phyloP scores from a whole-genome alignment of 768 basidiomycete genomes.

The Panaeolus papilionaceus region DNA sequence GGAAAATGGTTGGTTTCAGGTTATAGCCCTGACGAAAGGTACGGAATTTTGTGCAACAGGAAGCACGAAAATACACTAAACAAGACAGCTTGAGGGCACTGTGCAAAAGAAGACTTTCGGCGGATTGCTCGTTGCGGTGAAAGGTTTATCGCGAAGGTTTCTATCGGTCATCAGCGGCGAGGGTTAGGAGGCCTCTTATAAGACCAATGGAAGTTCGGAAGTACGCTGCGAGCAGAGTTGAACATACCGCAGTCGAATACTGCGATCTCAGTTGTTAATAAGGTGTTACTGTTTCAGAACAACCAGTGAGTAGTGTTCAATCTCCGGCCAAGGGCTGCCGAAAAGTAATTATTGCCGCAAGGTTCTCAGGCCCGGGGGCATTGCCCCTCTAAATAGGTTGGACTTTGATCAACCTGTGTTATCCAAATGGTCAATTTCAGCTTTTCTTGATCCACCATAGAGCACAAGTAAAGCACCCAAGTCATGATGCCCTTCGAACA shows the following conservation, averaged over 20 bases:
- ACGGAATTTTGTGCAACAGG: not conserved
- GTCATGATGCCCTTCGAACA: too few relatives aligned
- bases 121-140: constrained; percentile 8
- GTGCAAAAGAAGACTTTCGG: not conserved
- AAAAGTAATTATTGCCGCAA: too few relatives aligned
- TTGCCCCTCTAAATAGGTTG: too few relatives aligned
- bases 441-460: too few relatives aligned
- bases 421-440: too few relatives aligned
- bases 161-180: not conserved
- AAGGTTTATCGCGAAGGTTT: not conserved
- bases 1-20: not conserved
- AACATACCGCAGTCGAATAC: not conserved
- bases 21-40: not conserved
- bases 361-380: too few relatives aligned
- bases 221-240: not conserved
- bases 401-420: too few relatives aligned
- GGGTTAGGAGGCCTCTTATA: not conserved
- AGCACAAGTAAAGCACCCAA: too few relatives aligned
- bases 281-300: not conserved
- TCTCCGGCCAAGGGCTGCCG: not conserved
- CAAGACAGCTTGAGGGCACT: not conserved
- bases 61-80: not conserved
- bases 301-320: not conserved
- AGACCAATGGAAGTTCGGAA: not conserved
- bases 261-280: not conserved